These are phyloP conservation scores for Brassica rapa DNA, from an alignment of 345 rosid species.

Conservation along the genomic window DNA sequence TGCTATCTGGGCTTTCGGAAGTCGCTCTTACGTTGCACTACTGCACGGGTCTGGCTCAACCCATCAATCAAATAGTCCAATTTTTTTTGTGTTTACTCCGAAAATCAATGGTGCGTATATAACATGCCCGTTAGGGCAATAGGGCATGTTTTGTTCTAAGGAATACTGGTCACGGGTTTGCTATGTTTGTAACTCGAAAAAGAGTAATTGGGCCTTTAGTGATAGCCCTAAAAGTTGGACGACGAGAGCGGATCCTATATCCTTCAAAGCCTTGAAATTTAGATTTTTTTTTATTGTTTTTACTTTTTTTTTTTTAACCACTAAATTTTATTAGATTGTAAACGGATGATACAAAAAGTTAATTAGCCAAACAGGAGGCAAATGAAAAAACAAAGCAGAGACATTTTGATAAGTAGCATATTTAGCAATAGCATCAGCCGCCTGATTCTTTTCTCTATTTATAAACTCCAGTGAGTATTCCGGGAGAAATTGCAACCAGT, in stretches of 20 bases:
- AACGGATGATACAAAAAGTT: no score
- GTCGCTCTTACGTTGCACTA: constrained; percentile 37
- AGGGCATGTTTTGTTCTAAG: no score
- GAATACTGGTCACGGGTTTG: neutral
- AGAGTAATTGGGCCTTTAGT: constrained; percentile 8
- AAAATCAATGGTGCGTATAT: neutral
- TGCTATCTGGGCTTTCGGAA: constrained; percentile 31
- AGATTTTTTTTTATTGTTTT: neutral
- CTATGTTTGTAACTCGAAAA: neutral
- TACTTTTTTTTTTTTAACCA: no score
- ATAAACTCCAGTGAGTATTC: no score
- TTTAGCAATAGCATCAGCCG: no score
- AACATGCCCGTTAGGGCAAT: no score
- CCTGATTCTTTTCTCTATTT: no score
- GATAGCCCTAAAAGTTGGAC: neutral
- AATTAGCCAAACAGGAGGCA: no score
- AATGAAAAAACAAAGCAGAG: no score
- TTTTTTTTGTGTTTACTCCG: neutral
- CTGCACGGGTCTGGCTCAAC: constrained; percentile 34
- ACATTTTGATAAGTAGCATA: no score
- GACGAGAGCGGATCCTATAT: neutral
- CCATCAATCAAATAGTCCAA: neutral
- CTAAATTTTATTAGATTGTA: no score
- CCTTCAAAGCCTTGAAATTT: neutral
- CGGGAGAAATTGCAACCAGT: no score